These are phyloP conservation scores for Dactylis glomerata DNA, from an alignment of 176 grass and related monocot genomes.

Conservation along the genomic window DNA sequence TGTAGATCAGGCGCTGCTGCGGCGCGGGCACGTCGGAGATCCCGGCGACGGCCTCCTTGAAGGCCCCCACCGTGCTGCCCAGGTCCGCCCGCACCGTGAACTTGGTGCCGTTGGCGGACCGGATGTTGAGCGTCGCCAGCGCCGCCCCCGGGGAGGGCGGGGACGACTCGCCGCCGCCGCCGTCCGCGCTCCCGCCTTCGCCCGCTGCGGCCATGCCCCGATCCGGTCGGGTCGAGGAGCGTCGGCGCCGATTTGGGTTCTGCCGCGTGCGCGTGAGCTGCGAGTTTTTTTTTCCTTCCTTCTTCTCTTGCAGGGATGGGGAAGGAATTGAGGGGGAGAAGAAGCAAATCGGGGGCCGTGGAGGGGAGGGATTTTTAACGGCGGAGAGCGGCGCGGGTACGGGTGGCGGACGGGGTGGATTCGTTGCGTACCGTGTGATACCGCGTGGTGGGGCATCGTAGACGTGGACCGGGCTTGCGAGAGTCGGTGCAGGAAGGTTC, in stretches of 20 bases:
- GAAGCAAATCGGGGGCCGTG: not conserved
- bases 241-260: conserved; percentile 35
- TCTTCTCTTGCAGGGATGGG: not conserved
- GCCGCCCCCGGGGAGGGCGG: not conserved
- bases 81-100: conserved; percentile 67
- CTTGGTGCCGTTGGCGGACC: conserved; percentile 77
- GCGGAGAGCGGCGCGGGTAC: not conserved
- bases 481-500: conserved; percentile 34
- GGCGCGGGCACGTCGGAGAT: conserved; percentile 77
- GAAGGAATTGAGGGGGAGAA: not conserved
- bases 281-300: not conserved
- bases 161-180: conserved; percentile 24
- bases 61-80: conserved; percentile 50
- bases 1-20: conserved; percentile 98
- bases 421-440: not conserved
- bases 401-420: conserved; percentile 33
- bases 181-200: conserved; percentile 32
- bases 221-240: conserved; percentile 34
- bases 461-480: conserved; percentile 12
- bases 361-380: conserved; percentile 33
- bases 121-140: conserved; percentile 58
- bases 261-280: conserved; percentile 37
- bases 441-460: not conserved
- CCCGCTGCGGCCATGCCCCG: conserved; percentile 49
- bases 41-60: conserved; percentile 64